A percentile compares a stretch with the other conserved stretches of the same genome.
Conservation (phyloP, 768 basidiomycete genomes). For the Sporobolomyces pararoseus region DNA sequence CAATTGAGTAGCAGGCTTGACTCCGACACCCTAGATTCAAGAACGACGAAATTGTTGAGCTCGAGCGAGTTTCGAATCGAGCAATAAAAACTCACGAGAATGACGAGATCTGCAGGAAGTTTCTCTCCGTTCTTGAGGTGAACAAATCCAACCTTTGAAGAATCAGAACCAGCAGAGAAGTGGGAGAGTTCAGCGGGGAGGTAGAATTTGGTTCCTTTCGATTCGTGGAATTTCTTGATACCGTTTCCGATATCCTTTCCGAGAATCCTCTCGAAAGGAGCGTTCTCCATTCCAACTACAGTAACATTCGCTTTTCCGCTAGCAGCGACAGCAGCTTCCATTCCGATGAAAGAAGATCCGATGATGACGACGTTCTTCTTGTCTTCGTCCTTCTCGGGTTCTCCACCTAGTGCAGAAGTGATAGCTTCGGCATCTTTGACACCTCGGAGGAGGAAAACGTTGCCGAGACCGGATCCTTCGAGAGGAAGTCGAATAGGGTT, state of each 20-base stretch:
- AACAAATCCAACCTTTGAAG: slow-evolving; percentile 62
- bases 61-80: too few species aligned
- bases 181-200: slow-evolving; percentile 68
- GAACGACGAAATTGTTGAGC: too few species aligned
- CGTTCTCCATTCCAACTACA: slow-evolving; percentile 75
- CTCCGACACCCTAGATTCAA: slow-evolving; percentile 62
- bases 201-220: slow-evolving; percentile 78
- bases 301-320: slow-evolving; percentile 71
- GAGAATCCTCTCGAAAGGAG: slow-evolving; percentile 75
- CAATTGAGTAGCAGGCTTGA: slow-evolving; percentile 74
- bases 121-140: slow-evolving; percentile 61
- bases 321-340: slow-evolving; percentile 81
- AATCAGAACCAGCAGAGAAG: slow-evolving; percentile 52
- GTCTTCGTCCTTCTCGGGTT: slow-evolving; percentile 26
- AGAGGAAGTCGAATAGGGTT: slow-evolving; percentile 71
- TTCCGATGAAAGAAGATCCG: slow-evolving; percentile 84
- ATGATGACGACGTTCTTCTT: slow-evolving; percentile 76
- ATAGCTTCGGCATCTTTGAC: slow-evolving; percentile 63
- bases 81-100: slow-evolving; percentile 60
- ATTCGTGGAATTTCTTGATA: slow-evolving; percentile 75
- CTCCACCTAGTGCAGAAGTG: slow-evolving; percentile 34
- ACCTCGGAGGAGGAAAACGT: slow-evolving; percentile 70
- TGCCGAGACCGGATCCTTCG: slow-evolving; percentile 67
- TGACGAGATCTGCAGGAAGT: slow-evolving; percentile 68
- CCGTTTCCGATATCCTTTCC: slow-evolving; percentile 75